Evolutionary conservation across 345 rosid genomes (phyloP), one percentile per base, ranked within the genome.

Genomic region (Acer yangbiense): DNA sequence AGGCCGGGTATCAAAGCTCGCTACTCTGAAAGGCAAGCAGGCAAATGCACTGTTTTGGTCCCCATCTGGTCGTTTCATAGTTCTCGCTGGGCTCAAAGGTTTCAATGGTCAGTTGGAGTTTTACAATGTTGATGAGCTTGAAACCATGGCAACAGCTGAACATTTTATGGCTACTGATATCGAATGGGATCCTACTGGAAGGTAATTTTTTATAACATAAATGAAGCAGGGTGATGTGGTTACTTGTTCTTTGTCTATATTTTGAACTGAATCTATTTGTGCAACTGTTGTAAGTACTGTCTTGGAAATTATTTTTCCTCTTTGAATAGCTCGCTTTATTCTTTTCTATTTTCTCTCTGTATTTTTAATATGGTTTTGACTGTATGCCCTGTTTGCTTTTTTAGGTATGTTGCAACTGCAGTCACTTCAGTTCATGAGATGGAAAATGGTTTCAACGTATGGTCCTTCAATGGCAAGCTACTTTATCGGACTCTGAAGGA

Each of bases 101-200:
- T 92, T 95, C 82, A 95, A 94, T 79, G 99, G 98, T 12, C 98
- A 94, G 87, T 83, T 96, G 76, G 98, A 96, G 72, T 96, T 96
- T 78, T 94, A 82, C 82, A 90, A 92, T 55, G 98, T 89, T 77
- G 99, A 96, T 57, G 98, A 94, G 85, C 92, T 94, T 35, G 98
- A 94, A 80, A 91, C 98, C 71, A 92, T 92, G 99, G 98, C 94
- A 0, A 91, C 98, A 9, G 87, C 90, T 29, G 98, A 96, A 81
- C 98, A 96, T 80, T 96, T 91, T 82, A 92, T 90, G 97, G 94
- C 98, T n/a, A 96, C 98, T 0, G 97, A 96, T 82, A 79, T 96
- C n/a, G 98, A 90, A 58, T 96, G 99, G 99, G 99, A 96, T 83
- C 97, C 99, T 58, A 94, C 98, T 55, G 98, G 98, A 83, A 92